Evolutionary conservation across 495 filamentous ascomycete species (phyloP), one percentile per base, ranked within the genome.

Genomic region (Aspergillus carlsbadensis): DNA sequence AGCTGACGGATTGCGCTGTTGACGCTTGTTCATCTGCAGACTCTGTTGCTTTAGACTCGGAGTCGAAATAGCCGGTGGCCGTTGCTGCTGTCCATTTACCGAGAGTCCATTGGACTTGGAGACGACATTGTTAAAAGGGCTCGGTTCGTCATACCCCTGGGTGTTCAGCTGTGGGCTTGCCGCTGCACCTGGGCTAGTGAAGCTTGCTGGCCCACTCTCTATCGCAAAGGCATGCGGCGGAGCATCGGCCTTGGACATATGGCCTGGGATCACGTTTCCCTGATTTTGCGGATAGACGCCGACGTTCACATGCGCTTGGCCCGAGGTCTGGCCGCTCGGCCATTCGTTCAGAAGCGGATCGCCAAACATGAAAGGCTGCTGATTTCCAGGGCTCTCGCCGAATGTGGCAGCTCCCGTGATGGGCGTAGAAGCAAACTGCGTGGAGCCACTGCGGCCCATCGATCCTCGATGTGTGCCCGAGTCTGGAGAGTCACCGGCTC

Each of bases 401-500:
- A 72, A 73, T 0, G 67, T 67, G 21, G 74, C 60, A 46, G 69
- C 67, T 10, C 58, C 61, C 0, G 61, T 48, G 33, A 66, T 62
- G 0, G 64, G 64, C 48, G 74, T 75, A 52, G 69, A 71, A 36
- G 73, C 70, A 59, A 76, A 79, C 49, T 76, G 76, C 11, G 70
- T 69, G n/a, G 75, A 77, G 54, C 75, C 75, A 61, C 72, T 78
- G 39, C 72, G 73, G 43, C 76, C 71, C 60, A 79, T 76, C 39
- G 76, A 79, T 40, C 75, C 74, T 54, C 75, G 69, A 42, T 78
- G 74, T n/a, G 70, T 75, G 53, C 66, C 73, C 10, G 72, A 76
- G 52, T 96, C 91, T 57, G 87, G 84, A 2, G 89, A 90, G 51
- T 92, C 90, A 17, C 84, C 88, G 2, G 89, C 90, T 1, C 89